These are phyloP conservation scores for Mycena belliarum DNA, from an alignment of 768 basidiomycete species.

Conservation along the genomic window DNA sequence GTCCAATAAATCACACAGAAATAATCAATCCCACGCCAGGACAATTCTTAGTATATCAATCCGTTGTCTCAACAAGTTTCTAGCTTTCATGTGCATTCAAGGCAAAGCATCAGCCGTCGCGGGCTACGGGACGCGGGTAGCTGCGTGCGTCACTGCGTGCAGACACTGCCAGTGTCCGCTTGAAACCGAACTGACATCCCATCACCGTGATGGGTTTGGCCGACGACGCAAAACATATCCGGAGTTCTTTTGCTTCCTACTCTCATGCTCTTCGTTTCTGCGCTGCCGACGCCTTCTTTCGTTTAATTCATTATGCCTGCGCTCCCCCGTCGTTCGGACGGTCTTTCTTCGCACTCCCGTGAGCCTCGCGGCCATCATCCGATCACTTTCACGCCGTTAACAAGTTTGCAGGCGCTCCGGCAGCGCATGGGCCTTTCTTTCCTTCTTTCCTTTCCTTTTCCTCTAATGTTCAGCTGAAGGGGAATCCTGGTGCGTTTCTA, in stretches of 20 bases:
- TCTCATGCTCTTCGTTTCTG: constrained; percentile 14
- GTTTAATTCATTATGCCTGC: constrained; percentile 15
- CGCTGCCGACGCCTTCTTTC: not conserved
- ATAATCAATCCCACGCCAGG: too few relatives aligned
- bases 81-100: too few relatives aligned
- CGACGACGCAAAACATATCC: too few relatives aligned
- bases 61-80: too few relatives aligned
- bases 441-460: constrained; percentile 1
- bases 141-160: too few relatives aligned
- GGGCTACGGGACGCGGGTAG: too few relatives aligned
- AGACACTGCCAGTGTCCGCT: too few relatives aligned
- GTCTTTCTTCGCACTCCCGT: constrained; percentile 10
- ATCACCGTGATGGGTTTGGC: too few relatives aligned
- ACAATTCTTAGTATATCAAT: too few relatives aligned
- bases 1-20: too few relatives aligned
- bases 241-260: constrained; percentile 5
- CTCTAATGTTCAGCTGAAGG: not conserved
- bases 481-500: not conserved
- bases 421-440: constrained; percentile 9
- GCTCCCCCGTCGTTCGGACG: constrained; percentile 1
- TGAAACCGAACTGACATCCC: too few relatives aligned
- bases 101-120: too few relatives aligned
- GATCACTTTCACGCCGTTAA: not conserved
- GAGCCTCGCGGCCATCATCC: not conserved
- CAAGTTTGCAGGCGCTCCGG: constrained; percentile 15